Evolutionary conservation across 164 flowering plant species (phyloP), one percentile per base, ranked within the genome.

Genomic region (Cinnamomum micranthum): DNA sequence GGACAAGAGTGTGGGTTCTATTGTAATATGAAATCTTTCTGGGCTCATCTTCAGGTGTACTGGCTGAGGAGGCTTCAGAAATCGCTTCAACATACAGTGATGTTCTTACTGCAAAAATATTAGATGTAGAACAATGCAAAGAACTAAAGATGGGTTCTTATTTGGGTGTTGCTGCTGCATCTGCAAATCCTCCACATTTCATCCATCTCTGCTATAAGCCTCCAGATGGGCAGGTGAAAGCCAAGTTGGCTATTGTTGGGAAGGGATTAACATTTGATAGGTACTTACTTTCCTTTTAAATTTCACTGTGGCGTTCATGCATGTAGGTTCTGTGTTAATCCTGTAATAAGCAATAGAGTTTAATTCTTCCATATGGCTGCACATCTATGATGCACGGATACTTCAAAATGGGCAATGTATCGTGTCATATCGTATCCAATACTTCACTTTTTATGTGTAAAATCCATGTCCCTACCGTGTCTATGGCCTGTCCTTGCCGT

Each of bases 251-350:
- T 0, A 85, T 92, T 62, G 97, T 95, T 73, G 99, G 99, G 71
- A 95, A 95, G 81, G 99, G 99, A 27, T 83, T 95, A 80, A 95
- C 99, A 13, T 95, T 95, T 85, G 99, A 95, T 88, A 95, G 99
- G 99, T 93, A 70, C 71, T 73, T 55, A 22, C 64, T n/a, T 25
- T 23, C 6, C 66, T 22, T 64, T n/a, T 24, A 64, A 64, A 6
- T 22, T 12, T 64, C 0, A 2, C 27, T 20, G 7, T 64, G 12
- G 5, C 31, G 4, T 9, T 23, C 67, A n/a, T 24, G 11, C 68
- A 23, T 28, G 15, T 65, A 23, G 14, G 24, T 25, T 25, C 28
- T 65, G 68, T 23, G 27, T 65, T 23, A 65, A 25, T 65, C 68
- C 24, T 65, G 17, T 23, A 65, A 25, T 73, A 51, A 52, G n/a